These are phyloP conservation scores for Nitzschia sp. DNA, from an alignment of 108 stramenopile species.

Conservation along the genomic window DNA sequence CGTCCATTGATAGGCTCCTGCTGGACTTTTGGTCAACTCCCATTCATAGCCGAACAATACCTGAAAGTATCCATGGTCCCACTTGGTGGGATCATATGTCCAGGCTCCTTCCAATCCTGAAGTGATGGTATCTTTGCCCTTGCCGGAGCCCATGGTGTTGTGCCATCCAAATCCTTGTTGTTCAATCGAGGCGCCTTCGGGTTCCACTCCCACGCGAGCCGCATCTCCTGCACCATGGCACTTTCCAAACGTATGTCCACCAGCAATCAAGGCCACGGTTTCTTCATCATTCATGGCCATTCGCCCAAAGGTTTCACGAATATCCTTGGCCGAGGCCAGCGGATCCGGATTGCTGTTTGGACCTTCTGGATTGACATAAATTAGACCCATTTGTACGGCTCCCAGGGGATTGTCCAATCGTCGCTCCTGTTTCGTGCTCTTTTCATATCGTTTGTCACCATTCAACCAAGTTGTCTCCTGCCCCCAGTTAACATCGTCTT, in stretches of 20 bases:
- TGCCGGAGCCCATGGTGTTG: conserved; percentile 52
- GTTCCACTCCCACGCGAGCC: conserved; percentile 66
- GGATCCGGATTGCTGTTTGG: conserved; percentile 73
- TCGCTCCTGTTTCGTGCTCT: conserved; percentile 18
- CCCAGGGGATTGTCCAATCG: conserved; percentile 67
- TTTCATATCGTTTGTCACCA: conserved; percentile 44
- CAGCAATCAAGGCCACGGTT: conserved; percentile 81
- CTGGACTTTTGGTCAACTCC: conserved; percentile 69
- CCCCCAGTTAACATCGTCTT: conserved; percentile 80
- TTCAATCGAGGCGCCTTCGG: conserved; percentile 64
- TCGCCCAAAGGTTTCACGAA: conserved; percentile 72
- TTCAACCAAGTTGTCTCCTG: conserved; percentile 65
- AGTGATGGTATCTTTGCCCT: conserved; percentile 69
- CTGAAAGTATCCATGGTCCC: conserved; percentile 80
- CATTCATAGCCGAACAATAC: conserved; percentile 71
- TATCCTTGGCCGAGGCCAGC: conserved; percentile 63
- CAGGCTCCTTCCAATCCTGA: conserved; percentile 80
- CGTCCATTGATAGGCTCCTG: conserved; percentile 75
- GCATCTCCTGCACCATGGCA: conserved; percentile 72
- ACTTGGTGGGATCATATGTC: conserved; percentile 64
- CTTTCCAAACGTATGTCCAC: conserved; percentile 85
- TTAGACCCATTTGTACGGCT: conserved; percentile 79
- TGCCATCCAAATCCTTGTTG: conserved; percentile 81
- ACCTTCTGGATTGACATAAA: conserved; percentile 88
- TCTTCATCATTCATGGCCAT: conserved; percentile 85